phyloP scores from a whole-genome alignment of 371 early-diverging fungal genomes.

The Batkoa obscura region DNA sequence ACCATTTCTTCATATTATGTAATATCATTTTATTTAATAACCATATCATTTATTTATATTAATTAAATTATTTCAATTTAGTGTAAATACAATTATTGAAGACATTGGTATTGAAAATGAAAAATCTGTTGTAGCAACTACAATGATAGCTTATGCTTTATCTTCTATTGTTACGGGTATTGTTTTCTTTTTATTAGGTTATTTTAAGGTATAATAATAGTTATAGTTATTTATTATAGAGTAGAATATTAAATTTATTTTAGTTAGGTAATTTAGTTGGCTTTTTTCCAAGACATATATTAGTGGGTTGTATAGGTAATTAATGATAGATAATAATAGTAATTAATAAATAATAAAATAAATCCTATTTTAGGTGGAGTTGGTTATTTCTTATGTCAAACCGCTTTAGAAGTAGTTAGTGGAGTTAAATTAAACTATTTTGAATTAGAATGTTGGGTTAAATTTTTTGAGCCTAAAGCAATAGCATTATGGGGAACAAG shows the following conservation, averaged over 20 bases:
- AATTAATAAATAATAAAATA: background rate
- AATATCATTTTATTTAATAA: constrained; percentile 9
- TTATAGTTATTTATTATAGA: constrained; percentile 8
- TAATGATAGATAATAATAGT: background rate
- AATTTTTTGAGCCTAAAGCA: constrained; percentile 28
- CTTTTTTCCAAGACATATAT: constrained; percentile 88
- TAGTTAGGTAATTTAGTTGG: constrained; percentile 52
- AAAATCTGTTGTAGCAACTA: constrained; percentile 60
- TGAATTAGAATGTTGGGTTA: constrained; percentile 22
- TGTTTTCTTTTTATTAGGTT: constrained; percentile 72
- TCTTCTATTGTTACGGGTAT: constrained; percentile 71
- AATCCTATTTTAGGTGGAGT: constrained; percentile 37
- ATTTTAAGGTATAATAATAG: constrained; percentile 36
- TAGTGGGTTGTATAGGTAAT: constrained; percentile 84
- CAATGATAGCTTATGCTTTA: constrained; percentile 69
- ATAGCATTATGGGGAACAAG: constrained; percentile 61
- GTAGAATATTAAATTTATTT: background rate
- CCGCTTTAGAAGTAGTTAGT: constrained; percentile 78
- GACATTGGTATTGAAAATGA: constrained; percentile 31
- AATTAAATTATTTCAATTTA: constrained; percentile 8
- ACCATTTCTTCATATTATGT: constrained; percentile 81
- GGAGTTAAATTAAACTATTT: constrained; percentile 28
- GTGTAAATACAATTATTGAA: constrained; percentile 44
- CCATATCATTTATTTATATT: background rate
- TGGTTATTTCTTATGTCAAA: constrained; percentile 84